phyloP scores from a whole-genome alignment of 1,139 yeast species.

The Pichia inconspicua region DNA sequence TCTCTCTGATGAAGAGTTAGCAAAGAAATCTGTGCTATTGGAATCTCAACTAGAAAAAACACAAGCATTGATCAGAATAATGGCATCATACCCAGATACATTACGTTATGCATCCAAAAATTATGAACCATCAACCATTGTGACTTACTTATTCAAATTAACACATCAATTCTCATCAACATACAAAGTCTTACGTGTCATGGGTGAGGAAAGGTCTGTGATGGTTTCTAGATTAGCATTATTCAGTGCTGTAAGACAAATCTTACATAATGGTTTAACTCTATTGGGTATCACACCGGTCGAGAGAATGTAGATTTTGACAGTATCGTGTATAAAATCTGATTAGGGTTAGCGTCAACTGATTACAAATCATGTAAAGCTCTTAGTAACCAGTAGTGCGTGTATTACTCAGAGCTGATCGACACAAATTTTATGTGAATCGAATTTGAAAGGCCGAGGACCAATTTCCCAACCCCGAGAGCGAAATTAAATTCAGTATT shows the following conservation, averaged over 20 bases:
- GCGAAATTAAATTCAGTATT: background rate
- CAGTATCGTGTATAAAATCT: background rate
- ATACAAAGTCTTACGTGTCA: slow-evolving; percentile 94
- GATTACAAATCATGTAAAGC: background rate
- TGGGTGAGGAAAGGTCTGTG: slow-evolving; percentile 85
- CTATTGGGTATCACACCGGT: slow-evolving; percentile 94
- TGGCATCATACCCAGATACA: slow-evolving; percentile 90
- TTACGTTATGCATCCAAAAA: slow-evolving; percentile 78
- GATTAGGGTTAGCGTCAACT: background rate
- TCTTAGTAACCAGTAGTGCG: background rate
- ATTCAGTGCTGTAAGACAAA: slow-evolving; percentile 86
- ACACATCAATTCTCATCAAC: slow-evolving; percentile 93
- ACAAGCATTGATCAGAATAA: slow-evolving; percentile 61
- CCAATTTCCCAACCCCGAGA: background rate
- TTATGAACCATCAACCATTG: slow-evolving; percentile 89
- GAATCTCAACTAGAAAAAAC: slow-evolving; percentile 25
- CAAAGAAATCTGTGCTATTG: slow-evolving; percentile 22
- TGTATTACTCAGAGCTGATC: background rate
- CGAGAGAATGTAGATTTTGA: slow-evolving; percentile 72
- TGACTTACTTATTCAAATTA: slow-evolving; percentile 85
- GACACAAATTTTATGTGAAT: too few species aligned
- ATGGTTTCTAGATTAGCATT: slow-evolving; percentile 91
- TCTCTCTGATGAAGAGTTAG: slow-evolving; percentile 23
- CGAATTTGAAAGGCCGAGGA: background rate
- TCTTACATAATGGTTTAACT: slow-evolving; percentile 82